Conservation (phyloP, 768 basidiomycete genomes). For the Amanita fuliginea region DNA sequence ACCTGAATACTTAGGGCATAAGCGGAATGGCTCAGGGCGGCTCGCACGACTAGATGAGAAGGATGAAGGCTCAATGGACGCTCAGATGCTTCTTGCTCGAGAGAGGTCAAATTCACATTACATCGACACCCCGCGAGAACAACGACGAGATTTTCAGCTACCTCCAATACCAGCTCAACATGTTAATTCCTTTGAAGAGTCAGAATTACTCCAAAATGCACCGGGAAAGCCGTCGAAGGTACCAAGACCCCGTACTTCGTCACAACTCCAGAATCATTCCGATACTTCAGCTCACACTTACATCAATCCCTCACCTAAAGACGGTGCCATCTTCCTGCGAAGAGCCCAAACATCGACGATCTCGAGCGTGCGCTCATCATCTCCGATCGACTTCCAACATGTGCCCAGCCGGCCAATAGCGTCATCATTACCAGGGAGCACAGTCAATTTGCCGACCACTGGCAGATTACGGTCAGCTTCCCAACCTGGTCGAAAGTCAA, state of each 20-base stretch:
- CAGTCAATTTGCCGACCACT: constrained; percentile 20
- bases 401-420: constrained; percentile 11
- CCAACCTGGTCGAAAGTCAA: constrained; percentile 66
- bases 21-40: constrained; percentile 43
- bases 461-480: constrained; percentile 61
- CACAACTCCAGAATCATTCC: constrained; percentile 31
- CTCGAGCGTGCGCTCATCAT: constrained; percentile 40
- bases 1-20: constrained; percentile 28
- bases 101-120: background rate
- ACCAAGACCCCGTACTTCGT: constrained; percentile 47
- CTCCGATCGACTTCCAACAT: constrained; percentile 31
- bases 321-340: constrained; percentile 62
- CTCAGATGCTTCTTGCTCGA: constrained; percentile 10
- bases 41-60: constrained; percentile 16
- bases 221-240: constrained; percentile 26
- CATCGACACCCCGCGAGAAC: constrained; percentile 28
- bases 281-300: constrained; percentile 27
- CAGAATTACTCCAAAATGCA: constrained; percentile 21
- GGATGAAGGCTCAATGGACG: constrained; percentile 19
- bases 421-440: constrained; percentile 34
- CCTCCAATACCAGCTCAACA: constrained; percentile 53
- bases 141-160: constrained; percentile 45
- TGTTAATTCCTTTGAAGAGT: constrained; percentile 15
- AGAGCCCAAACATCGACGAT: constrained; percentile 57
- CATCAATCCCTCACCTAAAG: constrained; percentile 47